Base-by-base conservation (phyloP, 495 filamentous ascomycete genomes). In the Choiromyces venosus region DNA sequence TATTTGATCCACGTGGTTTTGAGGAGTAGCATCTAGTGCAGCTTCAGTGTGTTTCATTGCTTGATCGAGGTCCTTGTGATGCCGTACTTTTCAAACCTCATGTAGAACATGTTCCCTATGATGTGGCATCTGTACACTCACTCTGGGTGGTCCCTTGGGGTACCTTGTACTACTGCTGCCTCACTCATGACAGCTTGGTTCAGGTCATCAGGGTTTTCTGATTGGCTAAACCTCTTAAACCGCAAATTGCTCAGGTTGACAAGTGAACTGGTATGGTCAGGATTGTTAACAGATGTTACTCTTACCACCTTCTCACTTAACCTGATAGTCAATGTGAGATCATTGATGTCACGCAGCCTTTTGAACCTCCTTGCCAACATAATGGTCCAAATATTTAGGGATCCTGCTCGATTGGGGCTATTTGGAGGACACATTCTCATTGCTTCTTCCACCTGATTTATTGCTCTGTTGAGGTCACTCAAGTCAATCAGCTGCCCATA, bases 121-220 rank as follows among this genome's bases (percentile, higher is more conserved):
- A 39, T 12, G 36, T 19, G 38, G 67, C 3, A 29, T 35, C 65
- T 67, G n/a, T 4, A 29, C 25, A 18, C 65, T 37, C 65, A 19
- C 8, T 19, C 21, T 19, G 65, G 37, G 9, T 67, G 18, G 9
- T 21, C 65, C 21, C 16, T 2, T 19, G 65, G 33, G 16, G 65
- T 35, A 19, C 9, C 65, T 67, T 7, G 36, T 19, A 67, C 25
- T 67, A n/a, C 65, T 37, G 18, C 33, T 38, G 37, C 65, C 21
- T 16, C 21, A 9, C 29, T 18, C 9, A 2, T 12, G 65, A 67
- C 40, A 12, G 65, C 65, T 14, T 67, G 37, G 7, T 69, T 44
- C 33, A 69, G 67, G 38, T 69, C 67, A 16, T 67, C 29, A 37
- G 40, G 65, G 65, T 67, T 38, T 37, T 29, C 65, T 4, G 65